These are phyloP conservation scores for Pseudevernia furfuracea DNA, from an alignment of 495 filamentous ascomycete genomes.

Conservation along the genomic window DNA sequence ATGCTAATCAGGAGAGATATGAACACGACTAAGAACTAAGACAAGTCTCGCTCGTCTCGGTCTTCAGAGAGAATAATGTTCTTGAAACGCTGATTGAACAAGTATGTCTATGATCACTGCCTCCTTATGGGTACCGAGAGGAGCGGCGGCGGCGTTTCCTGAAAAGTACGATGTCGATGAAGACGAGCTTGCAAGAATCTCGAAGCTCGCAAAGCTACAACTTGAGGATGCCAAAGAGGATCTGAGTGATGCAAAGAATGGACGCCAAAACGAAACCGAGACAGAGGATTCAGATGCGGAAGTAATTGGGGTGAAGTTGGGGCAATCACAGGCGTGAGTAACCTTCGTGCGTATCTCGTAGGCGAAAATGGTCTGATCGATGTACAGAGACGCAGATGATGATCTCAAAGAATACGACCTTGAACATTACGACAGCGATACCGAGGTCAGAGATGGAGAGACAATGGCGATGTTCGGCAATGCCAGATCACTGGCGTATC, in stretches of 20 bases:
- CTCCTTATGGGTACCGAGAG: conserved; percentile 86
- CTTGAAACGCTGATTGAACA: not conserved
- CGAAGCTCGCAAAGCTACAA: conserved; percentile 78
- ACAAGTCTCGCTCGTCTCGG: too few relatives aligned
- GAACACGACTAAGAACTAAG: too few relatives aligned
- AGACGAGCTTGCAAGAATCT: conserved; percentile 84
- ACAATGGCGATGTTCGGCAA: conserved; percentile 91
- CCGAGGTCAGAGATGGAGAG: conserved; percentile 56
- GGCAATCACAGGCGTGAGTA: conserved; percentile 16
- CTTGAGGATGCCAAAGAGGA: conserved; percentile 88
- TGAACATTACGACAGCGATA: conserved; percentile 86
- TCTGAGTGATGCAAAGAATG: conserved; percentile 56
- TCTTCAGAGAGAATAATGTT: not conserved
- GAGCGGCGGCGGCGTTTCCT: conserved; percentile 86
- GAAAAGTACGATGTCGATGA: conserved; percentile 87
- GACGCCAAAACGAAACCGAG: conserved; percentile 30
- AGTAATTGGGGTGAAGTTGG: conserved; percentile 10
- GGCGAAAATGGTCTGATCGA: conserved; percentile 22
- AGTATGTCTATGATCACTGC: conserved; percentile 87
- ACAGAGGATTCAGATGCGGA: conserved; percentile 20
- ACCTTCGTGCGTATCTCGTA: not conserved
- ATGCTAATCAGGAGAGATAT: too few relatives aligned
- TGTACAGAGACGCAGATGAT: conserved; percentile 56
- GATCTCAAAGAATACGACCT: conserved; percentile 92
- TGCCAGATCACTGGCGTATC: conserved; percentile 83